Conservation (phyloP, 2,329 filamentous ascomycete species). For the Epichloe bromicola region DNA sequence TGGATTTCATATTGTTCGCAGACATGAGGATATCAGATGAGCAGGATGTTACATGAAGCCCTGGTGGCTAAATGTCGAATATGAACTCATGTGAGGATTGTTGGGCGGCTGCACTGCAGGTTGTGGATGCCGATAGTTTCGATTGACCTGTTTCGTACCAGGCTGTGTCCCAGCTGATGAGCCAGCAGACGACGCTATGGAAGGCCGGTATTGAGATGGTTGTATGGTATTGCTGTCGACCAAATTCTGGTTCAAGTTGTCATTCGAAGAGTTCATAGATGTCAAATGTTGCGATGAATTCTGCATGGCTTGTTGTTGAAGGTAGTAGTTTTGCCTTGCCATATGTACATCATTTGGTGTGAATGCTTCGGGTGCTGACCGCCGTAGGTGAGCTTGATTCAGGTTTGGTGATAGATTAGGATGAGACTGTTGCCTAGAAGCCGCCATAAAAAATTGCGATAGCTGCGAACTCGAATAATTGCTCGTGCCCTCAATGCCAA, state of each 20-base stretch:
- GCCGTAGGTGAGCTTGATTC: background rate
- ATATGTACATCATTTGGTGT: background rate
- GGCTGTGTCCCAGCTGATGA: background rate
- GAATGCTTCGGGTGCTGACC: background rate
- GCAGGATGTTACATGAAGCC: slow-evolving; percentile 1
- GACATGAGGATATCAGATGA: background rate
- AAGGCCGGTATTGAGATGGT: background rate
- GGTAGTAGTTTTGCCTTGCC: slow-evolving; percentile 1
- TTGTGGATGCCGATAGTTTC: background rate
- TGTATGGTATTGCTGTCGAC: background rate
- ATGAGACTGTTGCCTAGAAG: background rate
- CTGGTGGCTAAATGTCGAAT: slow-evolving; percentile 1
- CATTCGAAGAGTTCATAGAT: background rate
- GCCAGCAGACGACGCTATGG: background rate
- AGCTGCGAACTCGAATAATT: background rate
- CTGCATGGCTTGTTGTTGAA: slow-evolving; percentile 1
- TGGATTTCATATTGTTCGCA: background rate
- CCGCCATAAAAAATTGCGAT: slow-evolving; percentile 1
- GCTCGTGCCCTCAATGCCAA: background rate
- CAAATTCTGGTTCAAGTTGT: background rate
- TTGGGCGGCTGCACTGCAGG: background rate
- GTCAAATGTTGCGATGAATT: background rate
- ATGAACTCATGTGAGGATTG: background rate
- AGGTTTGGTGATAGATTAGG: background rate
- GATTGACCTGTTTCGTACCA: background rate